A percentile compares a stretch with the other conserved stretches of the same genome.
phyloP scores from a whole-genome alignment of 2,329 filamentous ascomycete genomes.

The Phyllosticta paracitricarpa region DNA sequence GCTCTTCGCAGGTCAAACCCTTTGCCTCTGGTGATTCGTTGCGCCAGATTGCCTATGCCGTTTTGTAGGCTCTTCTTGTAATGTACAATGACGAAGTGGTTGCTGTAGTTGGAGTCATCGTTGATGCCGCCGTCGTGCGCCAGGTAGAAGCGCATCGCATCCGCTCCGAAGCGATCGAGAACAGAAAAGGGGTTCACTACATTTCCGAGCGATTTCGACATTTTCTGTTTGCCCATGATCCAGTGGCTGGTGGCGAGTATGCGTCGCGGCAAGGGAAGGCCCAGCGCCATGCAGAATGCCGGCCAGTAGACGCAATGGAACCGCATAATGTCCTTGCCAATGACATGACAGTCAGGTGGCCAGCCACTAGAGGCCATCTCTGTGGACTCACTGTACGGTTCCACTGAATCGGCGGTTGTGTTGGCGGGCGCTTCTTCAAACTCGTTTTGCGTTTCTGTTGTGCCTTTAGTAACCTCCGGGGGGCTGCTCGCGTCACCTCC shows the following conservation, averaged over 20 bases:
- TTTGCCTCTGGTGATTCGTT: constrained; percentile 58
- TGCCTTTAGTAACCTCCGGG: not conserved
- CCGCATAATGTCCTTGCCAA: constrained; percentile 92
- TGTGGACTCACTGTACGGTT: not conserved
- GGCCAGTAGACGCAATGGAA: constrained; percentile 99
- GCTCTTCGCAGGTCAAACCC: constrained; percentile 58
- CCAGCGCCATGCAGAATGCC: constrained; percentile 82
- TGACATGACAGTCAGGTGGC: constrained; percentile 85
- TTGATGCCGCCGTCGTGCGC: constrained; percentile 66
- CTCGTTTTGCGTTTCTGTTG: not conserved
- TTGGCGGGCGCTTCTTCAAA: not conserved
- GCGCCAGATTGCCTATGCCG: constrained; percentile 71
- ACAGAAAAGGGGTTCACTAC: constrained; percentile 92
- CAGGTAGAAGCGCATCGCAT: constrained; percentile 83
- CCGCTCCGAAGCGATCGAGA: constrained; percentile 76
- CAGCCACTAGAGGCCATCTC: constrained; percentile 51
- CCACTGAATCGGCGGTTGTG: not conserved
- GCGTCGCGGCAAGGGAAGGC: constrained; percentile 65
- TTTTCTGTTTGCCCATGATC: constrained; percentile 85
- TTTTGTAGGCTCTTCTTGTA: constrained; percentile 73
- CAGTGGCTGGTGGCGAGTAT: constrained; percentile 89
- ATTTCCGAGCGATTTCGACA: constrained; percentile 93
- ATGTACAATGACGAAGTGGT: constrained; percentile 59
- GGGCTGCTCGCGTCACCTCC: constrained; percentile 16
- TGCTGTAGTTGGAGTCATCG: constrained; percentile 78